These are phyloP conservation scores for Arctium lappa DNA, from an alignment of 129 eudicot species.

Conservation along the genomic window DNA sequence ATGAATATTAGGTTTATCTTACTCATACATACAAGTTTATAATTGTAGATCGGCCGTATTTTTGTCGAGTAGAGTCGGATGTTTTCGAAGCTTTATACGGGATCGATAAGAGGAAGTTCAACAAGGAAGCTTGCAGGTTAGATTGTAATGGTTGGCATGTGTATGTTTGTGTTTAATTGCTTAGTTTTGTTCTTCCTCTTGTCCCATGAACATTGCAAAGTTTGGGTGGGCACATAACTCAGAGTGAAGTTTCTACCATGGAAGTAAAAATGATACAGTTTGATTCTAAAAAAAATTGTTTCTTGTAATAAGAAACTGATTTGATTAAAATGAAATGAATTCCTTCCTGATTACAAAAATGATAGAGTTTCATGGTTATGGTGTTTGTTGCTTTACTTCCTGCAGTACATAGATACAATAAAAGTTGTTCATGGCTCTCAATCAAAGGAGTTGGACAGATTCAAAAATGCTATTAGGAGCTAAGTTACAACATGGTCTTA, in stretches of 20 bases:
- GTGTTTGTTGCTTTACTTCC: background rate
- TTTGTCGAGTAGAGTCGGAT: conserved; percentile 89
- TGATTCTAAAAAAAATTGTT: background rate
- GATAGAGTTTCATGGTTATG: background rate
- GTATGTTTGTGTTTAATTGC: background rate
- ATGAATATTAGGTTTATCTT: background rate
- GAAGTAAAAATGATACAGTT: too few species aligned
- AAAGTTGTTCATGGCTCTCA: conserved; percentile 67
- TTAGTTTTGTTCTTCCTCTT: background rate
- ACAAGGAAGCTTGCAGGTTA: conserved; percentile 95
- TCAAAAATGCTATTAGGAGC: conserved; percentile 59
- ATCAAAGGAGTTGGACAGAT: conserved; percentile 70
- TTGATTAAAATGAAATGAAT: too few species aligned
- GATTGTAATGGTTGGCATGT: background rate
- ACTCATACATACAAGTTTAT: background rate
- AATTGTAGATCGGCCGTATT: conserved; percentile 75
- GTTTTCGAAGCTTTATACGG: conserved; percentile 68
- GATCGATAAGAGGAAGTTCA: conserved; percentile 66
- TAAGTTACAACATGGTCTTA: background rate
- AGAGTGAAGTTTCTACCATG: background rate
- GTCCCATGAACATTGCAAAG: background rate
- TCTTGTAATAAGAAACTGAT: background rate
- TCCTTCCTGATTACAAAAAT: too few species aligned
- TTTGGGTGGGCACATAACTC: too few species aligned
- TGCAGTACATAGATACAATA: conserved; percentile 76